These are phyloP conservation scores for Heritiera littoralis DNA, from an alignment of 345 rosid genomes.

Conservation along the genomic window DNA sequence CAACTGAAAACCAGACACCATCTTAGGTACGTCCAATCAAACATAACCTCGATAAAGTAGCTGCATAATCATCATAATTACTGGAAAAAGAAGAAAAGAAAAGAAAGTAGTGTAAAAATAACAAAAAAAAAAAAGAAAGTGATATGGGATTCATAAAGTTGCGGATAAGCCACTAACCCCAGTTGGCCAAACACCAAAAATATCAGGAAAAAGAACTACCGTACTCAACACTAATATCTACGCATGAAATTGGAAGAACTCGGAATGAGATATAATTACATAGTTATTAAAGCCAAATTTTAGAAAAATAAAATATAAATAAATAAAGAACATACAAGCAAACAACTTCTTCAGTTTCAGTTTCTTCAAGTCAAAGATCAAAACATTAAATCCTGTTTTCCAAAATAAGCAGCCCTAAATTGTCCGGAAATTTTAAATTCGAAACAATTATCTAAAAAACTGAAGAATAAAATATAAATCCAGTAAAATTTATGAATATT, in stretches of 20 bases:
- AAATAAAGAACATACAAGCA: background rate
- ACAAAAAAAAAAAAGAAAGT: background rate
- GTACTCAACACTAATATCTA: background rate
- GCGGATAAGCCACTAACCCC: background rate
- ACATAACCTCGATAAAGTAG: background rate
- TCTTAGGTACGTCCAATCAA: background rate
- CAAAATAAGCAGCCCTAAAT: background rate
- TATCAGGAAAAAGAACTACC: background rate
- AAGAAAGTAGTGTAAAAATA: too few species aligned
- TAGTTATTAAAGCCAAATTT: background rate
- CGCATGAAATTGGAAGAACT: background rate
- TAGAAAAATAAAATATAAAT: background rate
- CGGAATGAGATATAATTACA: background rate
- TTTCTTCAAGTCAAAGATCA: background rate
- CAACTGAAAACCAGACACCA: background rate
- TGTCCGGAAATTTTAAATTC: background rate
- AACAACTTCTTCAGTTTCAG: slow-evolving; percentile 4
- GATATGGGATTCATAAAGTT: background rate
- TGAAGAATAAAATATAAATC: background rate
- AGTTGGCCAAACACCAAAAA: background rate
- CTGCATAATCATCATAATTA: background rate
- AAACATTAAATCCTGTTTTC: background rate
- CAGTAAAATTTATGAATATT: background rate
- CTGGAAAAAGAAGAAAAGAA: background rate
- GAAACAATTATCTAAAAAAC: background rate